Conservation (phyloP, 148 eudicot species). For the Persicaria maculosa region DNA sequence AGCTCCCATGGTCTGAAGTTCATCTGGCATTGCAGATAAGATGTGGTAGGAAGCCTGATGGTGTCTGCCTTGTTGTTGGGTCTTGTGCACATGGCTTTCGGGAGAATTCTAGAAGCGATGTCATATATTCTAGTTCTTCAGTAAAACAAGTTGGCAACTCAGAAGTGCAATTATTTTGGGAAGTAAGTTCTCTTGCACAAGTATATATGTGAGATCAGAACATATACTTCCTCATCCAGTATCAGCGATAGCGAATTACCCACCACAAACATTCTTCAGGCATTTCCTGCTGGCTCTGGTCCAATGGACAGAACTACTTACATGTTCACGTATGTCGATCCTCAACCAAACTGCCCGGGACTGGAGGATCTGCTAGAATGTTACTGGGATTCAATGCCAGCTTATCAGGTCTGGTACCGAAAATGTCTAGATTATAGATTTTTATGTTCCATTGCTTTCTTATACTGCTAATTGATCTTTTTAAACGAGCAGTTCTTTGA, state of each 20-base stretch:
- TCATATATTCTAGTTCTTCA: slow-evolving; percentile 67
- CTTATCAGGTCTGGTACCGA: slow-evolving; percentile 58
- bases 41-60: slow-evolving; percentile 86
- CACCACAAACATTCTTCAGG: slow-evolving; percentile 34
- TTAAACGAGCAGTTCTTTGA: neutral
- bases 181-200: slow-evolving; percentile 39
- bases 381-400: slow-evolving; percentile 95
- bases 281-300: slow-evolving; percentile 98
- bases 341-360: slow-evolving; percentile 71
- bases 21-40: slow-evolving; percentile 44
- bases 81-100: slow-evolving; percentile 80
- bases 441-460: slow-evolving; percentile 12
- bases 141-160: slow-evolving; percentile 62
- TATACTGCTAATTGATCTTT: neutral
- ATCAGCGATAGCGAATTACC: neutral
- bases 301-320: slow-evolving; percentile 83
- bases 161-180: slow-evolving; percentile 85
- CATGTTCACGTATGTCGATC: slow-evolving; percentile 93
- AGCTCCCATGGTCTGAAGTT: neutral
- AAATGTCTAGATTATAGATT: slow-evolving; percentile 2
- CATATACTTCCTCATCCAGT: neutral
- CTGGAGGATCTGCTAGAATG: slow-evolving; percentile 86
- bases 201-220: neutral
- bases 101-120: slow-evolving; percentile 68
- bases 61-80: slow-evolving; percentile 94